Conservation (phyloP, 805 yeast species). For the Candida tibetensis region DNA sequence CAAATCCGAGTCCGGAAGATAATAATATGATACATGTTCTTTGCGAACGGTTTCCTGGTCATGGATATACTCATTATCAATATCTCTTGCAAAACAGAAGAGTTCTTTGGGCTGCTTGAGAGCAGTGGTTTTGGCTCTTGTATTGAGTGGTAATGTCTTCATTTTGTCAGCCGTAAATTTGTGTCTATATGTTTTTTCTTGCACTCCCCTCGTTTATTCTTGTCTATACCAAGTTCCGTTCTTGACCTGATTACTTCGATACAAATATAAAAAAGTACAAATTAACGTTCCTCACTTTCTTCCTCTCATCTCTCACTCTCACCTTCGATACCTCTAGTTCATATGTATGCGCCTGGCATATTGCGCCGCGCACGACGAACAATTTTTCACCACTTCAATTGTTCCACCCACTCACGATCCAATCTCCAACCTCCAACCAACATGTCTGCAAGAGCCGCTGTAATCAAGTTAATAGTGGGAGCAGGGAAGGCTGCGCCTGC, state of each 20-base stretch:
- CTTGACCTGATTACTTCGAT: no score
- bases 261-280: no score
- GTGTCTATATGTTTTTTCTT: no score
- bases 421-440: constrained; percentile 1
- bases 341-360: no score
- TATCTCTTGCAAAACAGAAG: constrained; percentile 59
- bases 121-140: constrained; percentile 61
- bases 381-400: background rate
- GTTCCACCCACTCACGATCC: background rate
- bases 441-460: constrained; percentile 52
- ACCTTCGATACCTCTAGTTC: no score
- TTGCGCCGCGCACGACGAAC: no score
- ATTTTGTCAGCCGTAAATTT: no score
- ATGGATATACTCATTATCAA: constrained; percentile 41
- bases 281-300: background rate
- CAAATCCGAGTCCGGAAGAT: constrained; percentile 72
- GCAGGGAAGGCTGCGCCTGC: constrained; percentile 99
- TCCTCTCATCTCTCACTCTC: background rate
- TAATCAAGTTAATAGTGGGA: constrained; percentile 88
- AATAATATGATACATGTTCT: constrained; percentile 62
- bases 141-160: constrained; percentile 39
- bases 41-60: constrained; percentile 49
- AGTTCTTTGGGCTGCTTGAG: constrained; percentile 86
- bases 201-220: no score
- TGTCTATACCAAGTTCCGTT: no score